These are phyloP conservation scores for Aspergillus nomiae DNA, from an alignment of 2,329 filamentous ascomycete species.

Conservation along the genomic window DNA sequence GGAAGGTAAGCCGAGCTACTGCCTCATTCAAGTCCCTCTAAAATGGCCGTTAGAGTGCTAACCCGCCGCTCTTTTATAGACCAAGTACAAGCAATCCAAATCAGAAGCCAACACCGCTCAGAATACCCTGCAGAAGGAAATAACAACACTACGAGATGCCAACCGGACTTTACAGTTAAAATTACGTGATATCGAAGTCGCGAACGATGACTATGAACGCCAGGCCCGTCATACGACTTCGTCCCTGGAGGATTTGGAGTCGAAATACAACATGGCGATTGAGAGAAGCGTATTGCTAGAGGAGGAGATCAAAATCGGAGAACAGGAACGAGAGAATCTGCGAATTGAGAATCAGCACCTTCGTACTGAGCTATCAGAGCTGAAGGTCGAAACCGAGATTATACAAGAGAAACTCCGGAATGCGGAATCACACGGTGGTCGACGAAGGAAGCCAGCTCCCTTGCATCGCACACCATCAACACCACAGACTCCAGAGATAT, in stretches of 20 bases:
- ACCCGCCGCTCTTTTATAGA: slow-evolving; percentile 52
- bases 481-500: slow-evolving; percentile 67
- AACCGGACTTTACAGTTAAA: slow-evolving; percentile 80
- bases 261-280: slow-evolving; percentile 93
- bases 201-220: slow-evolving; percentile 96
- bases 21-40: neutral
- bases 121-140: slow-evolving; percentile 88
- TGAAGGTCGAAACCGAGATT: slow-evolving; percentile 94
- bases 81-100: slow-evolving; percentile 96
- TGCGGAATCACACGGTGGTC: slow-evolving; percentile 55
- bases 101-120: slow-evolving; percentile 82
- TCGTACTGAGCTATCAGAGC: slow-evolving; percentile 85
- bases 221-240: slow-evolving; percentile 95
- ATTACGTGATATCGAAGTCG: slow-evolving; percentile 92
- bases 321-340: slow-evolving; percentile 85
- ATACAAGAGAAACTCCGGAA: slow-evolving; percentile 90
- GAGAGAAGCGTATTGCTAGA: slow-evolving; percentile 92
- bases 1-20: slow-evolving; percentile 72
- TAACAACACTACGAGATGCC: slow-evolving; percentile 83
- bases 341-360: slow-evolving; percentile 89
- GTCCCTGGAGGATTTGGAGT: slow-evolving; percentile 93
- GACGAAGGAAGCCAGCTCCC: slow-evolving; percentile 54
- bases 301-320: slow-evolving; percentile 86
- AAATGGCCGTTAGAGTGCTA: neutral
- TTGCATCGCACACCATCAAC: slow-evolving; percentile 51